Conservation (phyloP, 176 grass and related monocot species). For the Cenchrus purpureus region DNA sequence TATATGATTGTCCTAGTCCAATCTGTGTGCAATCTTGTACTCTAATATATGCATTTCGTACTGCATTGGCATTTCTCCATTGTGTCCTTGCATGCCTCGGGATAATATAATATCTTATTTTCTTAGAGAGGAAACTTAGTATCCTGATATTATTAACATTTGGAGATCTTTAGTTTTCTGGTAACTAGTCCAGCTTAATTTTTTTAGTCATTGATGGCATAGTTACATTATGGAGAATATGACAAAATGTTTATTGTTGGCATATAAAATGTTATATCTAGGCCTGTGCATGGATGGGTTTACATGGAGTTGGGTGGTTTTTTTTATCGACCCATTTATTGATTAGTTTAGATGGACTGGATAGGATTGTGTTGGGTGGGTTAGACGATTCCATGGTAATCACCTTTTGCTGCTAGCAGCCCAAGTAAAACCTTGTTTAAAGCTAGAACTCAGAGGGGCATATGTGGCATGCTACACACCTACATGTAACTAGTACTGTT, state of each 20-base stretch:
- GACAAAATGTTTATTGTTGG: background rate
- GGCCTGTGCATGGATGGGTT: background rate
- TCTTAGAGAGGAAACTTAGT: background rate
- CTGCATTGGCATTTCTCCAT: background rate
- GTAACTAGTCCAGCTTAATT: background rate
- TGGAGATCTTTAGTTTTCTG: slow-evolving; percentile 14
- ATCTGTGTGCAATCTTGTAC: background rate
- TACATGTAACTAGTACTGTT: no score
- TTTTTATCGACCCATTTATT: background rate
- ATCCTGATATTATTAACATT: background rate
- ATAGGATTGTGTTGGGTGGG: background rate
- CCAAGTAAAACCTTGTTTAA: no score
- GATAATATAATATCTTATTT: background rate
- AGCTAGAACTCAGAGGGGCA: no score
- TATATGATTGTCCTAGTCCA: background rate
- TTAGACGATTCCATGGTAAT: background rate
- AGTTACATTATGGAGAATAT: slow-evolving; percentile 2
- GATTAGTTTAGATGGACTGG: background rate
- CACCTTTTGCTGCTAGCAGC: no score
- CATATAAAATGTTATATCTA: no score
- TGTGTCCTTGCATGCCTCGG: background rate
- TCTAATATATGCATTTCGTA: background rate
- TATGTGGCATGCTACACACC: no score
- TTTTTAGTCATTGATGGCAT: background rate
- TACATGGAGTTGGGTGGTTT: background rate